Evolutionary conservation across 2,329 filamentous ascomycete species (phyloP).

Genomic region (Aspergillus awamori): DNA sequence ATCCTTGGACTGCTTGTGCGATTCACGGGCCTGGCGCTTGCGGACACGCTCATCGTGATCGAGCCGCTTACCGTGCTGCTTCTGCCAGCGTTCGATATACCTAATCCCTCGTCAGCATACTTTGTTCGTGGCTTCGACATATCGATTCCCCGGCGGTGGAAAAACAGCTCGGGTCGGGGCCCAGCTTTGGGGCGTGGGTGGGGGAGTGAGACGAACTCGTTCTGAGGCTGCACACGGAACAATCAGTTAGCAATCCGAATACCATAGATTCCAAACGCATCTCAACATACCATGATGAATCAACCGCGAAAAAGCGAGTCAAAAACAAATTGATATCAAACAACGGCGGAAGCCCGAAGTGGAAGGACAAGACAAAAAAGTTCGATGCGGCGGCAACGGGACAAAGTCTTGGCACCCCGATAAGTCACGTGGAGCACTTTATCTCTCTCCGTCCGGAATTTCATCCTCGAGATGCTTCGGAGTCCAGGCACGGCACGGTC

Average conservation of each 20-base stretch:
- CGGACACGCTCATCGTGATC: constrained; percentile 87
- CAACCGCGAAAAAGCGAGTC: constrained; percentile 17
- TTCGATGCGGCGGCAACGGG: constrained; percentile 16
- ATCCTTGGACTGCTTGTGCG: constrained; percentile 83
- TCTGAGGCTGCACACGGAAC: constrained; percentile 39
- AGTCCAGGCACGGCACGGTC: background rate
- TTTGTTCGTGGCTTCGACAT: constrained; percentile 1
- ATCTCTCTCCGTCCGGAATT: constrained; percentile 39
- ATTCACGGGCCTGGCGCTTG: constrained; percentile 85
- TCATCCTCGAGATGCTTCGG: constrained; percentile 19
- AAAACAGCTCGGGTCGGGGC: constrained; percentile 15
- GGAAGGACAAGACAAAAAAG: constrained; percentile 24
- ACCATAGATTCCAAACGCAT: background rate
- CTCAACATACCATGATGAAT: constrained; percentile 37
- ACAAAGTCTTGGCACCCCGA: constrained; percentile 18
- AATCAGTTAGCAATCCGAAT: constrained; percentile 12
- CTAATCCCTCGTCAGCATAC: constrained; percentile 30
- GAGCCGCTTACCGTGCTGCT: constrained; percentile 63
- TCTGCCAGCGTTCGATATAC: constrained; percentile 76
- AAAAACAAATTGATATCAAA: constrained; percentile 12
- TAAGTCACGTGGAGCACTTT: constrained; percentile 22
- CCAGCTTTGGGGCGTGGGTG: background rate
- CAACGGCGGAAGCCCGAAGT: constrained; percentile 15
- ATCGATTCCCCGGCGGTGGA: constrained; percentile 6
- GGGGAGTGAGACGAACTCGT: constrained; percentile 43